These are phyloP conservation scores for Styphnolobium japonicum DNA, from an alignment of 306 rosid genomes.

Conservation along the genomic window DNA sequence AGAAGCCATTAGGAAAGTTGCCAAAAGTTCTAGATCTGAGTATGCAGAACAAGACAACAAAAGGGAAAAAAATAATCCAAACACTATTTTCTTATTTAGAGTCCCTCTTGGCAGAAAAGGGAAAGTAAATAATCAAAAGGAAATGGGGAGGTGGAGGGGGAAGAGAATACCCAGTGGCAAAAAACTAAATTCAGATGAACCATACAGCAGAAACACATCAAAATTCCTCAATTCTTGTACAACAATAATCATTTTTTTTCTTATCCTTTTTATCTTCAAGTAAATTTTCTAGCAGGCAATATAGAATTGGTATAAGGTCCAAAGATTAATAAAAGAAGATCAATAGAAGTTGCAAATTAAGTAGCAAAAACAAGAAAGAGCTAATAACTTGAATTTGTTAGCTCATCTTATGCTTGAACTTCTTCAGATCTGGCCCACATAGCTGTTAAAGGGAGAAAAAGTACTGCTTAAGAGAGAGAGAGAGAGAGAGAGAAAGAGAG, in stretches of 20 bases:
- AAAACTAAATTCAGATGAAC: neutral
- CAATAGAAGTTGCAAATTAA: neutral
- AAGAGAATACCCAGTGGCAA: neutral
- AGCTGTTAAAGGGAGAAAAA: too few species aligned
- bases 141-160: neutral
- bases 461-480: too few species aligned
- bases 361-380: slow-evolving; percentile 7
- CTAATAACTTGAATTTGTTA: slow-evolving; percentile 14
- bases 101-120: neutral
- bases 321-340: too few species aligned
- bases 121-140: neutral
- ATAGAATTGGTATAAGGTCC: too few species aligned
- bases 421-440: slow-evolving; percentile 50
- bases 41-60: neutral
- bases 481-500: too few species aligned
- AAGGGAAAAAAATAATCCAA: neutral
- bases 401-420: neutral
- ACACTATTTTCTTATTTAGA: neutral
- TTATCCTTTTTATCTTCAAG: neutral
- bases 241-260: neutral
- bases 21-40: slow-evolving; percentile 31
- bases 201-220: neutral
- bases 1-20: neutral
- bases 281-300: neutral
- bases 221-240: neutral